Evolutionary conservation across 2,329 filamentous ascomycete species (phyloP).

Genomic region (Remersonia thermophila): DNA sequence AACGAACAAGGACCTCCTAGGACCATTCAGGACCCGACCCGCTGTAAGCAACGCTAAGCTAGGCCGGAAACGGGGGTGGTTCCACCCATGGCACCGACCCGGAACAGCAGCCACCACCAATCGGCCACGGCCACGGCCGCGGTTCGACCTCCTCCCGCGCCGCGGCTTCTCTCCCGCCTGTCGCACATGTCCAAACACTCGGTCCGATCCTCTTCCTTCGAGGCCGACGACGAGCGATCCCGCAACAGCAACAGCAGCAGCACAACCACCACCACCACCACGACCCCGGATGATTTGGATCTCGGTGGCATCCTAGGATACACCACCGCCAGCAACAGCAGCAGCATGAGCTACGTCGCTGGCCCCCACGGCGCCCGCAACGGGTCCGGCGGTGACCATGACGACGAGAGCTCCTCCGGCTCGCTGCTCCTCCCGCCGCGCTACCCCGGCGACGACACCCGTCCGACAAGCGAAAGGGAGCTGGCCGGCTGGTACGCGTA

Average conservation of each 20-base stretch:
- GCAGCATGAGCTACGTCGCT: conserved; percentile 27
- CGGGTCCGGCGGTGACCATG: neutral
- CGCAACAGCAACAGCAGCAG: too few species aligned
- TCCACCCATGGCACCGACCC: too few species aligned
- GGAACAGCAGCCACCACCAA: too few species aligned
- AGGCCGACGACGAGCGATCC: conserved; percentile 59
- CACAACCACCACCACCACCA: too few species aligned
- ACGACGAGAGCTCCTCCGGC: neutral
- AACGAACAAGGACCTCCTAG: too few species aligned
- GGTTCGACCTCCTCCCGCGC: too few species aligned
- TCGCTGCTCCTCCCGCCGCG: conserved; percentile 28
- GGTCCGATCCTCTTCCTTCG: conserved; percentile 49
- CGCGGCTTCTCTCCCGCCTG: conserved; percentile 20
- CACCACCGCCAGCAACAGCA: conserved; percentile 26
- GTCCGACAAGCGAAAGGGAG: conserved; percentile 80
- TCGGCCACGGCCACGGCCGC: too few species aligned
- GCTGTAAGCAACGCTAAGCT: too few species aligned
- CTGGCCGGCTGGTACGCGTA: conserved; percentile 92
- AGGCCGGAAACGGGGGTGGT: too few species aligned
- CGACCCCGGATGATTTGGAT: conserved; percentile 18
- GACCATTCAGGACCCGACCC: too few species aligned
- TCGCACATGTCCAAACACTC: conserved; percentile 44
- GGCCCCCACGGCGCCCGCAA: conserved; percentile 7
- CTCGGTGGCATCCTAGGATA: conserved; percentile 23
- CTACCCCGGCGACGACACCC: conserved; percentile 74